These are phyloP conservation scores for Abortiporus biennis DNA, from an alignment of 1,284 basidiomycete genomes.

Conservation along the genomic window DNA sequence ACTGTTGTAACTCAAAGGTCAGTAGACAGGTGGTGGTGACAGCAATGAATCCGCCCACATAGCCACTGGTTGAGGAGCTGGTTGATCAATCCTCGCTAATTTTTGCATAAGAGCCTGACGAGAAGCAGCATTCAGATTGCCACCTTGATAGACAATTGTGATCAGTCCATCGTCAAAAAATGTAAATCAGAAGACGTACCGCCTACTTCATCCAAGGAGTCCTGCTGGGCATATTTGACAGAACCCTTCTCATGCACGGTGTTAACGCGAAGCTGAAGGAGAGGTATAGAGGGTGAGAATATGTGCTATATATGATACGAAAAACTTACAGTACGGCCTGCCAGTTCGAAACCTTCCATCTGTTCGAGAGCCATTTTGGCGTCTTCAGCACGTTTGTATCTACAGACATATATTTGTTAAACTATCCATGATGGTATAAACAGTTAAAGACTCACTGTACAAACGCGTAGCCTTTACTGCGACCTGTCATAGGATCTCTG, in stretches of 20 bases:
- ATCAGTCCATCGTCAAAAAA: neutral
- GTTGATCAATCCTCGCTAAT: slow-evolving; percentile 86
- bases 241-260: slow-evolving; percentile 88
- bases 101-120: slow-evolving; percentile 99
- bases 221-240: slow-evolving; percentile 65
- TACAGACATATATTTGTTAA: slow-evolving; percentile 26
- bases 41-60: slow-evolving; percentile 16
- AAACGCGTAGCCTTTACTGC: slow-evolving; percentile 97
- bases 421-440: slow-evolving; percentile 2
- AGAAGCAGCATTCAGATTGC: slow-evolving; percentile 92
- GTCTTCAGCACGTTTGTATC: slow-evolving; percentile 85
- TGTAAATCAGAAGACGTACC: slow-evolving; percentile 36
- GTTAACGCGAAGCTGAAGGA: slow-evolving; percentile 75
- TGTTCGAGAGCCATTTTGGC: slow-evolving; percentile 96
- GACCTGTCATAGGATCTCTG: slow-evolving; percentile 85
- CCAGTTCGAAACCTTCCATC: slow-evolving; percentile 98
- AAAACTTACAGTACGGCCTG: slow-evolving; percentile 77
- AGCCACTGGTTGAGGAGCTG: slow-evolving; percentile 56
- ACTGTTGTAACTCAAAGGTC: slow-evolving; percentile 26
- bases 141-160: slow-evolving; percentile 39
- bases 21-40: slow-evolving; percentile 1
- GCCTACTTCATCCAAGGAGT: slow-evolving; percentile 79
- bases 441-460: slow-evolving; percentile 66
- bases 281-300: slow-evolving; percentile 10
- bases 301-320: slow-evolving; percentile 3